phyloP scores from a whole-genome alignment of 352 stramenopile genomes.

The Phytophthora agathidicida region DNA sequence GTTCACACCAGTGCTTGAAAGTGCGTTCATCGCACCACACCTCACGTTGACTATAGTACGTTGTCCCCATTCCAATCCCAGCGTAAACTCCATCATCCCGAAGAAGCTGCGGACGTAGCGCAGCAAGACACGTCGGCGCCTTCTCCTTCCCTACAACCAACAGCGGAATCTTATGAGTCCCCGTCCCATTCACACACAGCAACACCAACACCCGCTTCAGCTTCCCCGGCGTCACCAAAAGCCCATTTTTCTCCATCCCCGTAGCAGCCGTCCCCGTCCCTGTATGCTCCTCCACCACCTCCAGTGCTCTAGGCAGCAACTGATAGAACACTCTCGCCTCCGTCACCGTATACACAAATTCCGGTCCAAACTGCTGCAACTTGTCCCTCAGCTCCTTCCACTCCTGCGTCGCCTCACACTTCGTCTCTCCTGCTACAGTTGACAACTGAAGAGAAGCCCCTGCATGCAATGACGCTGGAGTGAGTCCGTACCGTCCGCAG shows the following conservation, averaged over 20 bases:
- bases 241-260: constrained; percentile 1
- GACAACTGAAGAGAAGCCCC: constrained; percentile 3
- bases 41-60: constrained; percentile 53
- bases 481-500: constrained; percentile 67
- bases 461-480: constrained; percentile 36
- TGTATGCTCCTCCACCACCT: neutral
- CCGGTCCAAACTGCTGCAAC: constrained; percentile 32
- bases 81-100: constrained; percentile 5
- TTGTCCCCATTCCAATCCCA: constrained; percentile 12
- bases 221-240: constrained; percentile 7
- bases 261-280: neutral
- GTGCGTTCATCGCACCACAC: constrained; percentile 60
- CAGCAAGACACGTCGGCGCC: constrained; percentile 28
- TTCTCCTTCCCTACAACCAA: constrained; percentile 55
- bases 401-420: constrained; percentile 10
- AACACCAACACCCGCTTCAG: constrained; percentile 51
- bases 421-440: constrained; percentile 1
- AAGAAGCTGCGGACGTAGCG: constrained; percentile 14
- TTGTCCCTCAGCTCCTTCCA: constrained; percentile 36
- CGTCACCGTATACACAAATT: constrained; percentile 61
- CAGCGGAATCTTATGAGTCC: constrained; percentile 61
- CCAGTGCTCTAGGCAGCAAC: constrained; percentile 34
- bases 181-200: constrained; percentile 54
- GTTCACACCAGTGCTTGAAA: constrained; percentile 58
- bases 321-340: constrained; percentile 63